phyloP scores from a whole-genome alignment of 2,329 filamentous ascomycete species.

The Remersonia thermophila region DNA sequence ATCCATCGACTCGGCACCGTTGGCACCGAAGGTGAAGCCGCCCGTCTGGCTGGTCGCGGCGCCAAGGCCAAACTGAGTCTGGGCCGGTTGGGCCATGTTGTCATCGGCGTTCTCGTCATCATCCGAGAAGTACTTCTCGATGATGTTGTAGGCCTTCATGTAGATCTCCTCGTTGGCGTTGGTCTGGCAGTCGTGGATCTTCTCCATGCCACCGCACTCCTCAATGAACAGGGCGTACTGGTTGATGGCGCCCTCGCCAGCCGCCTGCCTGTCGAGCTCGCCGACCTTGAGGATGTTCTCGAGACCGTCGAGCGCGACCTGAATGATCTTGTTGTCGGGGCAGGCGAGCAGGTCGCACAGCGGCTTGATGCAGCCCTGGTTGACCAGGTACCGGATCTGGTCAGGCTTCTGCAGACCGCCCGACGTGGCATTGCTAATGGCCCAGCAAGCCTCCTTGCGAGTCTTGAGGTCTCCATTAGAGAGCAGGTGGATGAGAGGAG shows the following conservation, averaged over 20 bases:
- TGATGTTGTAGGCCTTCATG: conserved; percentile 99
- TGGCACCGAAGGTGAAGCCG: conserved; percentile 83
- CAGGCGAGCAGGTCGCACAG: conserved; percentile 89
- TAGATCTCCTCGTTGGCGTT: conserved; percentile 99
- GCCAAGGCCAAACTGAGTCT: conserved; percentile 76
- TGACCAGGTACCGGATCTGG: conserved; percentile 90
- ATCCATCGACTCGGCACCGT: conserved; percentile 52
- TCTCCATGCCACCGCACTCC: conserved; percentile 98
- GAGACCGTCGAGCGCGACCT: conserved; percentile 90
- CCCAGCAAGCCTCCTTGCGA: conserved; percentile 98
- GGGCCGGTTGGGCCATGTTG: conserved; percentile 60
- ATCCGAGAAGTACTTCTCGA: conserved; percentile 99
- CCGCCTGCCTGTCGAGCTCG: conserved; percentile 92
- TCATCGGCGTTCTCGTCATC: conserved; percentile 91
- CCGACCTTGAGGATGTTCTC: conserved; percentile 99
- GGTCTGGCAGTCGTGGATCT: conserved; percentile 99
- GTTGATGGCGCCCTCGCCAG: conserved; percentile 71
- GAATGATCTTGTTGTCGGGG: conserved; percentile 99
- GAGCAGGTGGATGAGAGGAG: conserved; percentile 87
- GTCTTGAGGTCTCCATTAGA: conserved; percentile 98
- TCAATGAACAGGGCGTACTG: conserved; percentile 96
- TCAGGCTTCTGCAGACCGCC: conserved; percentile 97
- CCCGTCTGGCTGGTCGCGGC: conserved; percentile 53
- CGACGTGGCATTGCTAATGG: conserved; percentile 95
- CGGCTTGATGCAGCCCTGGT: conserved; percentile 91